phyloP scores from a whole-genome alignment of 805 yeast genomes.

The Saccharomycopsis microspora region DNA sequence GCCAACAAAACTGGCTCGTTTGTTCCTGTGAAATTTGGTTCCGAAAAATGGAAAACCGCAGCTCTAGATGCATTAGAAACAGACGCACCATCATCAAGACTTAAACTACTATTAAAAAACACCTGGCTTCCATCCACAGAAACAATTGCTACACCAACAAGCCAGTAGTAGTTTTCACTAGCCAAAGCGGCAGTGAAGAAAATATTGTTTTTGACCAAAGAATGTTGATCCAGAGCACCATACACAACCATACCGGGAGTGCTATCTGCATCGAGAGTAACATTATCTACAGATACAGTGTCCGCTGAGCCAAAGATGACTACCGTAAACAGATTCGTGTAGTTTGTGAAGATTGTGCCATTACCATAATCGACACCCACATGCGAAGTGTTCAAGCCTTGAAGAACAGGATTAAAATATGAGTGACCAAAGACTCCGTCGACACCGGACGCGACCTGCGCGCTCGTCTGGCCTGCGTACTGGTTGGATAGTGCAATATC shows the following conservation, averaged over 20 bases:
- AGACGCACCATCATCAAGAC: conserved; percentile 7
- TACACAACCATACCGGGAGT: conserved; percentile 3
- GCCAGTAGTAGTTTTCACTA: conserved; percentile 11
- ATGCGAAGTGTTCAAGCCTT: conserved; percentile 1
- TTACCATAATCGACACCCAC: neutral
- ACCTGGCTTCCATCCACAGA: neutral
- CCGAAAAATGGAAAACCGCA: conserved; percentile 3
- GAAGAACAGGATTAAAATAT: conserved; percentile 7
- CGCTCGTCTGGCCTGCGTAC: conserved; percentile 1
- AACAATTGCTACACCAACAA: conserved; percentile 7
- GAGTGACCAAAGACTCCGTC: conserved; percentile 14
- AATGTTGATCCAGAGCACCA: conserved; percentile 1
- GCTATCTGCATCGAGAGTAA: too few species aligned
- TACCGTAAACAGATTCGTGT: neutral
- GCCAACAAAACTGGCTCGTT: neutral
- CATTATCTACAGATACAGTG: neutral
- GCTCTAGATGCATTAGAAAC: conserved; percentile 7
- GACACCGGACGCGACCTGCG: neutral
- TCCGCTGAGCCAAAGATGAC: conserved; percentile 1
- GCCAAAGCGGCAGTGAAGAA: conserved; percentile 9
- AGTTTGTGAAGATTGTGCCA: neutral
- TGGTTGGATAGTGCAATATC: conserved; percentile 3
- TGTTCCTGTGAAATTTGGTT: neutral
- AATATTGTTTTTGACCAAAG: conserved; percentile 3
- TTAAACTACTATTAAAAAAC: neutral